Evolutionary conservation across 2,329 filamentous ascomycete genomes (phyloP).

Genomic region (Colletotrichum cuscutae): DNA sequence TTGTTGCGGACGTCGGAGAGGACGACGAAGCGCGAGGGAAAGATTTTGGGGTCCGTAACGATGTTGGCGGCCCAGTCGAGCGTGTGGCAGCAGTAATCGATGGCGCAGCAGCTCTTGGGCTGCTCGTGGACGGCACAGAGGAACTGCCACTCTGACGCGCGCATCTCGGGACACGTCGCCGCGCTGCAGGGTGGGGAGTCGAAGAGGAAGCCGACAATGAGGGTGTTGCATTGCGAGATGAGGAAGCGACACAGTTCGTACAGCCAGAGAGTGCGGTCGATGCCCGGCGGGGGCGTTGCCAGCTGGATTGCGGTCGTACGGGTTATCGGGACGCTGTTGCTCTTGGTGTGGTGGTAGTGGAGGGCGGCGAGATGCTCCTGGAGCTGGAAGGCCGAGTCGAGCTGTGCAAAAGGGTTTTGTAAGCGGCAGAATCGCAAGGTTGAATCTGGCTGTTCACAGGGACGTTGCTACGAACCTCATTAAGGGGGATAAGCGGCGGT

Average conservation of each 20-base stretch:
- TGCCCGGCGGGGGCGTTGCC: constrained; percentile 80
- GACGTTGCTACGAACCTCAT: constrained; percentile 70
- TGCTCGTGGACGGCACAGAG: constrained; percentile 97
- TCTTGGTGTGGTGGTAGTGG: constrained; percentile 81
- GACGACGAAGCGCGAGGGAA: constrained; percentile 82
- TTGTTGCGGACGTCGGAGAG: constrained; percentile 67
- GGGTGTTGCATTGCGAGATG: constrained; percentile 90
- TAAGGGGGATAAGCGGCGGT: constrained; percentile 85
- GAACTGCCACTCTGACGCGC: constrained; percentile 98
- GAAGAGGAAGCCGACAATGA: constrained; percentile 93
- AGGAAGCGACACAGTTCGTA: constrained; percentile 98
- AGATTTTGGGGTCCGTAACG: constrained; percentile 93
- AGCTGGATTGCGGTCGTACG: constrained; percentile 80
- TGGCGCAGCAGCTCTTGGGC: constrained; percentile 96
- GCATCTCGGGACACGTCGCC: constrained; percentile 95
- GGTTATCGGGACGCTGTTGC: constrained; percentile 76
- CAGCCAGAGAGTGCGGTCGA: constrained; percentile 91
- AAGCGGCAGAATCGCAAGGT: constrained; percentile 13
- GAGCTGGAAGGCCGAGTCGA: constrained; percentile 96
- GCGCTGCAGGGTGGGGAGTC: constrained; percentile 90
- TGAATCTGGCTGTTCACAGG: background rate
- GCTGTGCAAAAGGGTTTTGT: constrained; percentile 59
- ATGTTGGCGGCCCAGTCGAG: constrained; percentile 97
- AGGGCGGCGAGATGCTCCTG: constrained; percentile 97
- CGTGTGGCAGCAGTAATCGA: constrained; percentile 99